A percentile compares a stretch with the other conserved stretches of the same genome.
These are phyloP conservation scores for Tardiomyces blankii DNA, from an alignment of 1,139 yeast species.

Conservation along the genomic window DNA sequence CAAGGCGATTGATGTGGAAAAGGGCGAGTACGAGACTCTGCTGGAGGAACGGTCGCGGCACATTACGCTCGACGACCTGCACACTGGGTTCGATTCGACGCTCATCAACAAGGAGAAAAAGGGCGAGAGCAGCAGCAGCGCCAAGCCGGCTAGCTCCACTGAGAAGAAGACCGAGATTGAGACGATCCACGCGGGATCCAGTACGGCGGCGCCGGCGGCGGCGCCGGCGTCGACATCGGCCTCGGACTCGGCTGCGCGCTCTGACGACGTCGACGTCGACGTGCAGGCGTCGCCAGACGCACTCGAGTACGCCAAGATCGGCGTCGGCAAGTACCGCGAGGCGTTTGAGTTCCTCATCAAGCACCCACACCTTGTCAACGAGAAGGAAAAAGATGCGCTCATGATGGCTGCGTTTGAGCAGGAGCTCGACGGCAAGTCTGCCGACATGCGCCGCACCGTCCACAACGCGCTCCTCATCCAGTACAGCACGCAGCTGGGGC, in stretches of 20 bases:
- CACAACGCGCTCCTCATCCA: conserved; percentile 76
- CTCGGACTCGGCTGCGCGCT: neutral
- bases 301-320: conserved; percentile 47
- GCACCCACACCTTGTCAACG: conserved; percentile 63
- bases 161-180: conserved; percentile 7
- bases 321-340: conserved; percentile 35
- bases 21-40: conserved; percentile 54
- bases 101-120: conserved; percentile 74
- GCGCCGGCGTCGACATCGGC: neutral
- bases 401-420: conserved; percentile 87
- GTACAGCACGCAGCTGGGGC: conserved; percentile 54
- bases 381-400: conserved; percentile 83
- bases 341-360: conserved; percentile 42
- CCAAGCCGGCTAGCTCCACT: conserved; percentile 7
- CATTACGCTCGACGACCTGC: conserved; percentile 84
- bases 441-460: conserved; percentile 49
- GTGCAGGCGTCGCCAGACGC: conserved; percentile 2
- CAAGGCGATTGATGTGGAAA: conserved; percentile 42
- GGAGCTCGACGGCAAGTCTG: conserved; percentile 52
- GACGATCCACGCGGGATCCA: conserved; percentile 3
- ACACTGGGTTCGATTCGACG: conserved; percentile 88
- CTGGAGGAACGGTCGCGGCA: conserved; percentile 60
- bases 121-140: conserved; percentile 35
- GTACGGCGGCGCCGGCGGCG: neutral
- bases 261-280: neutral